Evolutionary conservation across 2,329 filamentous ascomycete species (phyloP).

Genomic region (Sarocladiaceae sp.): DNA sequence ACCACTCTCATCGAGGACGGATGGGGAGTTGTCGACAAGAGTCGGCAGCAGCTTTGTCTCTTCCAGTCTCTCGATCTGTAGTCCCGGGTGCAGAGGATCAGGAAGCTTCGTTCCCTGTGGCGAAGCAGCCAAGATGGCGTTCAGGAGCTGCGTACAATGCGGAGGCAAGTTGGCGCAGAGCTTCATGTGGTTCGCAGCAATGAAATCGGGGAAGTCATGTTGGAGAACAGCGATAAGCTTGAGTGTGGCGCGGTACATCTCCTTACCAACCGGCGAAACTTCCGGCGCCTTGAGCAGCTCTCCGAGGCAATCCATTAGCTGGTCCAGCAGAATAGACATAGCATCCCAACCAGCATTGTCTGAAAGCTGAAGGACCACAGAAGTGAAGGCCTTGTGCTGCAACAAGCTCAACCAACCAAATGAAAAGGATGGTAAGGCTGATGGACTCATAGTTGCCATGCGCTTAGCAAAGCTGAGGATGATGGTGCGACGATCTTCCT

Average conservation of each 20-base stretch:
- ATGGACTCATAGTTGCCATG: conserved; percentile 70
- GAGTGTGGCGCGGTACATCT: conserved; percentile 78
- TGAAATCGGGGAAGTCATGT: conserved; percentile 91
- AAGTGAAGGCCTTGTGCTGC: conserved; percentile 81
- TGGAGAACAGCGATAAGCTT: conserved; percentile 82
- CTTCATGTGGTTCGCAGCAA: conserved; percentile 80
- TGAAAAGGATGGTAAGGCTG: conserved; percentile 73
- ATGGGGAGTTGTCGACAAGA: conserved; percentile 43
- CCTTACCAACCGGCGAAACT: conserved; percentile 66
- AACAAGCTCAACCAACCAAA: conserved; percentile 83
- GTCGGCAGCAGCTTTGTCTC: conserved; percentile 66
- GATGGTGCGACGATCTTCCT: conserved; percentile 64
- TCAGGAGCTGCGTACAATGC: conserved; percentile 82
- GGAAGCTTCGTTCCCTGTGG: conserved; percentile 60
- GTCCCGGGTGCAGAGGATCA: conserved; percentile 68
- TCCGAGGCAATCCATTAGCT: conserved; percentile 69
- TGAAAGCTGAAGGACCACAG: conserved; percentile 65
- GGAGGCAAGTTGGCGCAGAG: conserved; percentile 78
- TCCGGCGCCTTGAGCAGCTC: conserved; percentile 73
- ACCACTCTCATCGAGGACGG: conserved; percentile 50
- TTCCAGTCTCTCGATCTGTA: conserved; percentile 73
- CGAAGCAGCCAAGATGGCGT: conserved; percentile 79
- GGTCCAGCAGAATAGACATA: conserved; percentile 70
- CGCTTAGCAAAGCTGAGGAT: conserved; percentile 67
- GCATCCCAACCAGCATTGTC: conserved; percentile 70